phyloP scores from a whole-genome alignment of 495 filamentous ascomycete species.

The Neurospora sp. region DNA sequence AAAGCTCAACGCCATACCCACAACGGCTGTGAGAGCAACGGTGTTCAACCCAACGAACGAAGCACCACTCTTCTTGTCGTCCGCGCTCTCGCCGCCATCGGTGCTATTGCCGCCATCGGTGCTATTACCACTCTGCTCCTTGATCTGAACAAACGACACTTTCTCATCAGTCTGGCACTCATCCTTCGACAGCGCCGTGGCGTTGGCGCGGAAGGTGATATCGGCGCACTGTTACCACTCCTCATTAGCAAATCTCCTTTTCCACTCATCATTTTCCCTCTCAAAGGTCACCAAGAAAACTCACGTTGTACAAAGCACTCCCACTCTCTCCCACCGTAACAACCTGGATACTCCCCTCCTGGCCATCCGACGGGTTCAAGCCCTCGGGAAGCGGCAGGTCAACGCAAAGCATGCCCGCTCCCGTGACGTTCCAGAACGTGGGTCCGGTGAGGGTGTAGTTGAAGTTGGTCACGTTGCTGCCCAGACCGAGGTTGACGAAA shows the following conservation, averaged over 20 bases:
- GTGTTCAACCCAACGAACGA: conserved; percentile 13
- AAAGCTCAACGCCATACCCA: conserved; percentile 46
- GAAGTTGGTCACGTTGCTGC: conserved; percentile 43
- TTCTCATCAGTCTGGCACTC: conserved; percentile 40
- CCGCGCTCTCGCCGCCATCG: background rate
- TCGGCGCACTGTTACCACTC: conserved; percentile 46
- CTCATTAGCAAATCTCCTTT: background rate
- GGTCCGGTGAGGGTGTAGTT: conserved; percentile 45
- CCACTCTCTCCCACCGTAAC: conserved; percentile 42
- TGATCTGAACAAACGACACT: conserved; percentile 13
- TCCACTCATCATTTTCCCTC: background rate
- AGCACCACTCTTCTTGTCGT: conserved; percentile 5
- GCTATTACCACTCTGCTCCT: conserved; percentile 3
- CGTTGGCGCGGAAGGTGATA: conserved; percentile 44
- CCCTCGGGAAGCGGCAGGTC: conserved; percentile 34
- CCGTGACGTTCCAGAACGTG: conserved; percentile 47
- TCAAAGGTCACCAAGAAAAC: conserved; percentile 10
- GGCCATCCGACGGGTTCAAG: conserved; percentile 38
- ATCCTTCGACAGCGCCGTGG: conserved; percentile 25
- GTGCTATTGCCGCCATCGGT: background rate
- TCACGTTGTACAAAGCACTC: conserved; percentile 50
- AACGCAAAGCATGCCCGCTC: conserved; percentile 51
- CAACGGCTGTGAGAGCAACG: conserved; percentile 38
- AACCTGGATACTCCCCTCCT: conserved; percentile 45
- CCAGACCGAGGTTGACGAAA: conserved; percentile 55